phyloP scores from a whole-genome alignment of 2,329 filamentous ascomycete species.

The Epichloe amarillans region DNA sequence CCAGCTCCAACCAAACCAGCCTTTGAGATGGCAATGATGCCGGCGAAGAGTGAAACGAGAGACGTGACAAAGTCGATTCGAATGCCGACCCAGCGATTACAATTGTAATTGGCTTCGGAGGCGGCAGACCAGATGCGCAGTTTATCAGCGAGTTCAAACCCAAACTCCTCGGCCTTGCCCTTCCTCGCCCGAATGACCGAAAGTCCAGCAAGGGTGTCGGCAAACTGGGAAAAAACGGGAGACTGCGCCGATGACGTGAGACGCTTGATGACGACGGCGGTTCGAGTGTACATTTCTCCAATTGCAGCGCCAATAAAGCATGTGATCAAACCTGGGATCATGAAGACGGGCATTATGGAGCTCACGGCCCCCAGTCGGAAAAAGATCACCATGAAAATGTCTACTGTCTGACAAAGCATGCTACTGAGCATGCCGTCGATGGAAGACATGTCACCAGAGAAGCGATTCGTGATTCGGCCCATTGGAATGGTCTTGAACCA shows the following conservation, averaged over 20 bases:
- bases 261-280: slow-evolving; percentile 32
- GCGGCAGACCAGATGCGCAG: slow-evolving; percentile 33
- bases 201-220: slow-evolving; percentile 36
- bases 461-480: slow-evolving; percentile 40
- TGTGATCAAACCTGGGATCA: slow-evolving; percentile 31
- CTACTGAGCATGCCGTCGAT: slow-evolving; percentile 35
- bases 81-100: slow-evolving; percentile 44
- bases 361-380: slow-evolving; percentile 34
- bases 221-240: slow-evolving; percentile 46
- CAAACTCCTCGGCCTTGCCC: slow-evolving; percentile 34
- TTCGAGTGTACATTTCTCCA: slow-evolving; percentile 37
- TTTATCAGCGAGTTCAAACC: slow-evolving; percentile 35
- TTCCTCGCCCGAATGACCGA: slow-evolving; percentile 37
- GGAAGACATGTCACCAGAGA: slow-evolving; percentile 43
- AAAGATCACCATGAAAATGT: slow-evolving; percentile 27
- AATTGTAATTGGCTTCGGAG: slow-evolving; percentile 37
- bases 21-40: slow-evolving; percentile 37
- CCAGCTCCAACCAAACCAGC: slow-evolving; percentile 34
- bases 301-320: slow-evolving; percentile 32
- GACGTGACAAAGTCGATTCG: slow-evolving; percentile 42
- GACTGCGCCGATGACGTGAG: slow-evolving; percentile 34
- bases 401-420: slow-evolving; percentile 30
- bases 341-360: slow-evolving; percentile 38
- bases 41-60: slow-evolving; percentile 35
- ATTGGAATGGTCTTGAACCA: slow-evolving; percentile 44